Evolutionary conservation across 2,329 filamentous ascomycete species (phyloP).

Genomic region (Claviceps lovelessii): DNA sequence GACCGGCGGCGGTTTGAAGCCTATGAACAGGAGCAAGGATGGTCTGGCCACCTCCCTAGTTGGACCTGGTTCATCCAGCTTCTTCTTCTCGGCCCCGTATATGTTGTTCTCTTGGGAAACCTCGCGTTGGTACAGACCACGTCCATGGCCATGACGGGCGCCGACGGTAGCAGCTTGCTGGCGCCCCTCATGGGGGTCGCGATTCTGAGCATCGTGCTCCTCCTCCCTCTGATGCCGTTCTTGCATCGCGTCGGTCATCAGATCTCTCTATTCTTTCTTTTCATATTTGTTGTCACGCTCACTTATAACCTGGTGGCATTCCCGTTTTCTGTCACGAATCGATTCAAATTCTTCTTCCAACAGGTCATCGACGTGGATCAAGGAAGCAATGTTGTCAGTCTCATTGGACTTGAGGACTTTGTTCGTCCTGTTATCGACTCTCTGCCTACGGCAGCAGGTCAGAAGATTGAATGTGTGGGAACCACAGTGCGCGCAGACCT

Average conservation of each 20-base stretch:
- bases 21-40: slow-evolving; percentile 65
- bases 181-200: slow-evolving; percentile 59
- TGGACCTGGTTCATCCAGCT: slow-evolving; percentile 88
- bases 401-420: slow-evolving; percentile 55
- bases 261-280: slow-evolving; percentile 60
- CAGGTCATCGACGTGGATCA: slow-evolving; percentile 67
- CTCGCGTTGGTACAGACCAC: slow-evolving; percentile 58
- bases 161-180: slow-evolving; percentile 64
- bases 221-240: slow-evolving; percentile 69
- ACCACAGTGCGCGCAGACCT: slow-evolving; percentile 29
- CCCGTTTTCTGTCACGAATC: slow-evolving; percentile 66
- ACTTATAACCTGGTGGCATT: slow-evolving; percentile 80
- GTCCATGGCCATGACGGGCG: slow-evolving; percentile 64
- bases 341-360: slow-evolving; percentile 77
- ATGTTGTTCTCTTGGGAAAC: slow-evolving; percentile 63
- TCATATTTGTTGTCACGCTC: slow-evolving; percentile 59
- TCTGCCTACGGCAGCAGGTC: slow-evolving; percentile 56
- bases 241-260: slow-evolving; percentile 77
- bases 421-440: slow-evolving; percentile 50
- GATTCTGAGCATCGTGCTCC: slow-evolving; percentile 51
- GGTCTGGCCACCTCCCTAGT: slow-evolving; percentile 64
- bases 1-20: slow-evolving; percentile 18
- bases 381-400: slow-evolving; percentile 52
- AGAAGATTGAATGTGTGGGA: slow-evolving; percentile 38
- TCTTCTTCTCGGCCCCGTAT: slow-evolving; percentile 62